These are phyloP conservation scores for Colletotrichum sp. DNA, from an alignment of 2,329 filamentous ascomycete species.

Conservation along the genomic window DNA sequence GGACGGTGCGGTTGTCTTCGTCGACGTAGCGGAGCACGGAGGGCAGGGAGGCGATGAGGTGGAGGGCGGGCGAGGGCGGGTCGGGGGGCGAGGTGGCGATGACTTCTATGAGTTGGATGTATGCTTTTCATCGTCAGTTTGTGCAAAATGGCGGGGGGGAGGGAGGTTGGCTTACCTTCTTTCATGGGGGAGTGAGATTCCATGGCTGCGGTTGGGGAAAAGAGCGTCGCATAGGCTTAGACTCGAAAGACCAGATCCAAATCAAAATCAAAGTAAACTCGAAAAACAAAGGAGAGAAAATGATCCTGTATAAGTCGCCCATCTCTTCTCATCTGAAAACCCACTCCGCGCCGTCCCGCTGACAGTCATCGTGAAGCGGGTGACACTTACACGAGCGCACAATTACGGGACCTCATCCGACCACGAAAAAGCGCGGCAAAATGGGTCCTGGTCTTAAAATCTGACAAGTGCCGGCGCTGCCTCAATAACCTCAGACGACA, in stretches of 20 bases:
- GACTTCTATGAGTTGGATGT: constrained; percentile 18
- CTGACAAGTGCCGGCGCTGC: background rate
- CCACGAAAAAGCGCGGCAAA: background rate
- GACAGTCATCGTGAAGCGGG: background rate
- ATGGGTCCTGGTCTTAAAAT: background rate
- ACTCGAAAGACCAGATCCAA: too few relatives aligned
- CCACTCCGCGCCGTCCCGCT: background rate
- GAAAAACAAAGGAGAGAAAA: background rate
- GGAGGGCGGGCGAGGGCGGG: background rate
- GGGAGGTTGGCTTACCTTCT: constrained; percentile 1
- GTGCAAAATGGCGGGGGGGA: background rate
- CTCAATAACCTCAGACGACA: rapidly evolving
- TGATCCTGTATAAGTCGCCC: background rate
- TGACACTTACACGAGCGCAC: constrained; percentile 17
- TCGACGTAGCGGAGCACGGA: constrained; percentile 18
- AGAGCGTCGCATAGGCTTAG: background rate
- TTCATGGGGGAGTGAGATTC: constrained; percentile 22
- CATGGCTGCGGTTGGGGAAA: background rate
- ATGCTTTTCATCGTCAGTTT: constrained; percentile 6
- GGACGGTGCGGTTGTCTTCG: constrained; percentile 12
- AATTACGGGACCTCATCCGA: background rate
- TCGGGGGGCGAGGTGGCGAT: constrained; percentile 7
- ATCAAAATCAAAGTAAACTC: too few relatives aligned
- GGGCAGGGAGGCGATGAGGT: constrained; percentile 19
- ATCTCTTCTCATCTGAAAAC: background rate